Evolutionary conservation across 2,329 filamentous ascomycete species (phyloP), one percentile per base, ranked within the genome.

Genomic region (Aspergillus tamarii): DNA sequence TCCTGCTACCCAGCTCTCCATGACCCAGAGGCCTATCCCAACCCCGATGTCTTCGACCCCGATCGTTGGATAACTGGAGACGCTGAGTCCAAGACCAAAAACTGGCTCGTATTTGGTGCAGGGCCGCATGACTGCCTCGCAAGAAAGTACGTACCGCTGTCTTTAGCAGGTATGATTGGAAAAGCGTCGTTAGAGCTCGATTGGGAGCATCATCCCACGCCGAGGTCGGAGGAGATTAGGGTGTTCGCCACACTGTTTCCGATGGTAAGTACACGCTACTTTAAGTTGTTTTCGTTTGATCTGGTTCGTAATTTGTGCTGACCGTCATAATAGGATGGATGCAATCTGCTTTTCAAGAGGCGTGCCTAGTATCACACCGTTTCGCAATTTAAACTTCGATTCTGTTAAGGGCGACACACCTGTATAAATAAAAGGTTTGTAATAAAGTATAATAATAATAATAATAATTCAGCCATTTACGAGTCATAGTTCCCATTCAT

Each of bases 91-190:
- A 82, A 85, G 70, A 83, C 78, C 0, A 84, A 83, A 69, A 85
- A 85, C 59, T 86, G 83, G 83, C 76, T 86, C 1, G 84, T 86
- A 0, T 86, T 86, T 67, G 84, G 84, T 1, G 76, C 83, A 0
- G 84, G 84, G 0, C 68, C 84, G 0, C 84, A 86, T 64, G 81
- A 84, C 28, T 85, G 84, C 63, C 74, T 85, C 1, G 84, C 83
- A 0, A 73, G 78, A 54, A 77, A 74, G 58, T 86, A 85, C 63
- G 83, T 85, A 16, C 83, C 81, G 12, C 74, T 86, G 0, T 78
- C 80, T 0, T 82, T 86, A 82, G 80, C 82, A 0, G 80, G 72
- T 2, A 84, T 85, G 82, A 84, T 85, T 71, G 84, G 83, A 1
- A 85, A 84, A 67, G 84, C 84, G 0, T 72, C 80, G 6, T 45